These are phyloP conservation scores for Corylus americana DNA, from an alignment of 306 rosid genomes.

Conservation along the genomic window DNA sequence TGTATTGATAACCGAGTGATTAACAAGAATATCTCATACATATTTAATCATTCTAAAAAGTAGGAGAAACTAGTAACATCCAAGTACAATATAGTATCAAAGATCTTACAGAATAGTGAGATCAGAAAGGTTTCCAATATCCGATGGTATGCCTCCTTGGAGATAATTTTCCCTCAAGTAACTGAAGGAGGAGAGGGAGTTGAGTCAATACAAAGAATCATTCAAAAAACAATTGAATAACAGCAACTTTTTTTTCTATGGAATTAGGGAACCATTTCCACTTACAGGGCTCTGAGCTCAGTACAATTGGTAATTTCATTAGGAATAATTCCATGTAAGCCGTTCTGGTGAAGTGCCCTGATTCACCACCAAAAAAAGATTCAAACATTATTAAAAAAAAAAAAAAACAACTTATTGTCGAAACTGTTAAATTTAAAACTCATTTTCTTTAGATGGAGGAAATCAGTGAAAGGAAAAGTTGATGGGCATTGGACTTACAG, in stretches of 20 bases:
- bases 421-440: neutral
- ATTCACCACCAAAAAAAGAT: conserved; percentile 24
- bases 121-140: conserved; percentile 82
- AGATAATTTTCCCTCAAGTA: conserved; percentile 93
- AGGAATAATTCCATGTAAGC: conserved; percentile 91
- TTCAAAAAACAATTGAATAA: neutral
- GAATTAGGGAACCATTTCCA: conserved; percentile 10
- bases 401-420: conserved; percentile 3
- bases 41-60: neutral
- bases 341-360: conserved; percentile 95
- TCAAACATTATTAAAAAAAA: neutral
- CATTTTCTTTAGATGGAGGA: neutral
- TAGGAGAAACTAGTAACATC: neutral
- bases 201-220: conserved; percentile 17
- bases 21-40: neutral
- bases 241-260: neutral
- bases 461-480: neutral
- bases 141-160: conserved; percentile 88
- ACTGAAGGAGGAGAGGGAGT: conserved; percentile 28
- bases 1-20: neutral
- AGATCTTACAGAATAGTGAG: conserved; percentile 81
- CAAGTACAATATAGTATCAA: neutral
- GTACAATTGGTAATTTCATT: conserved; percentile 75
- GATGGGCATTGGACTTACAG: conserved; percentile 55
- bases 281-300: conserved; percentile 94